Conservation (phyloP, 768 basidiomycete genomes). For the Xanthoconium purpureum region DNA sequence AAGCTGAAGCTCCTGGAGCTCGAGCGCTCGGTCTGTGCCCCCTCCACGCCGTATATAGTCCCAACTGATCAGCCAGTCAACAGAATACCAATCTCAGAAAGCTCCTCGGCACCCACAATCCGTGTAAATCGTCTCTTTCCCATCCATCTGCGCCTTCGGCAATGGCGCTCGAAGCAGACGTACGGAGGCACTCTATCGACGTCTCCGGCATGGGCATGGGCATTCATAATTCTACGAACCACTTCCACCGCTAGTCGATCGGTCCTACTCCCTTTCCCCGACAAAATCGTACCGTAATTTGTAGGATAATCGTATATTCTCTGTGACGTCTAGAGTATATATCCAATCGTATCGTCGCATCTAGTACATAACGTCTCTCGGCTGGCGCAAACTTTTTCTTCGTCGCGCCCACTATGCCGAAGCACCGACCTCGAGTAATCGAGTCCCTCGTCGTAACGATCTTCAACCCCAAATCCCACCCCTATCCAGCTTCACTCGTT, state of each 20-base stretch:
- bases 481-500: conserved; percentile 56
- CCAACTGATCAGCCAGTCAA: neutral
- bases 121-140: conserved; percentile 13
- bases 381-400: neutral
- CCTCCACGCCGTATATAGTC: neutral
- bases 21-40: conserved; percentile 53
- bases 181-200: conserved; percentile 34
- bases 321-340: conserved; percentile 1
- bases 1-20: conserved; percentile 67
- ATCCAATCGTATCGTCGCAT: conserved; percentile 1
- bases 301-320: conserved; percentile 19
- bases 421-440: conserved; percentile 5
- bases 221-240: conserved; percentile 6
- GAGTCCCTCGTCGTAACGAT: conserved; percentile 14
- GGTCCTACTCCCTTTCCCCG: neutral
- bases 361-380: conserved; percentile 6
- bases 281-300: conserved; percentile 12
- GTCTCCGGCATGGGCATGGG: conserved; percentile 32
- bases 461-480: conserved; percentile 59
- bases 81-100: conserved; percentile 34
- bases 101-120: conserved; percentile 27
- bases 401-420: conserved; percentile 3
- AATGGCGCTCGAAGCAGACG: conserved; percentile 31
- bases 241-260: conserved; percentile 7
- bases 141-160: conserved; percentile 28